phyloP scores from a whole-genome alignment of 2,329 filamentous ascomycete genomes.

The Exophiala phaeomuriformis region DNA sequence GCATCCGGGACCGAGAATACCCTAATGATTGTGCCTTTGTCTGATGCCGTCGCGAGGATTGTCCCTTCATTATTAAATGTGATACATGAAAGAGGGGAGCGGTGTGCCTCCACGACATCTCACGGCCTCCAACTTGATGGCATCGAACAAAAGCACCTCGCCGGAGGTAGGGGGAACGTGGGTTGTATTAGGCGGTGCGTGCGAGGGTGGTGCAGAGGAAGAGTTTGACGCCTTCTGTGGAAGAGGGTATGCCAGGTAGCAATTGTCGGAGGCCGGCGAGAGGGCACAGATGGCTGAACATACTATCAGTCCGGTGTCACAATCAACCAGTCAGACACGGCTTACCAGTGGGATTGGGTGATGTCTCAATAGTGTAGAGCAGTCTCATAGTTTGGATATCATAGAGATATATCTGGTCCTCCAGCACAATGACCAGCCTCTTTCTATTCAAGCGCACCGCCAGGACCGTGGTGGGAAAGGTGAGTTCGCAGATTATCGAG shows the following conservation, averaged over 20 bases:
- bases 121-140: conserved; percentile 78
- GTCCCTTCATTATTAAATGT: conserved; percentile 89
- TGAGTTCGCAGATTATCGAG: conserved; percentile 95
- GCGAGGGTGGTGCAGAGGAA: conserved; percentile 57
- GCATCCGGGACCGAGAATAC: conserved; percentile 89
- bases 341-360: conserved; percentile 73
- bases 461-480: conserved; percentile 91
- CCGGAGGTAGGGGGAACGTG: conserved; percentile 80
- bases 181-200: conserved; percentile 72
- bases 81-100: conserved; percentile 82
- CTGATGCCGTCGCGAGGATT: conserved; percentile 84
- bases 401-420: conserved; percentile 96
- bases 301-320: not conserved
- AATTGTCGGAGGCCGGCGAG: conserved; percentile 89
- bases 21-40: conserved; percentile 94
- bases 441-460: conserved; percentile 92
- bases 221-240: conserved; percentile 56
- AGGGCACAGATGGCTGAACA: conserved; percentile 73
- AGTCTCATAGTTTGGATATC: conserved; percentile 98
- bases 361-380: conserved; percentile 85
- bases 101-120: conserved; percentile 94
- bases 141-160: conserved; percentile 88
- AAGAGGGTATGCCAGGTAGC: conserved; percentile 88
- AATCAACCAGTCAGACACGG: not conserved
- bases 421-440: conserved; percentile 82